Evolutionary conservation across 192 early-diverging fungal genomes (phyloP).

Genomic region (Lobosporangium transversale): DNA sequence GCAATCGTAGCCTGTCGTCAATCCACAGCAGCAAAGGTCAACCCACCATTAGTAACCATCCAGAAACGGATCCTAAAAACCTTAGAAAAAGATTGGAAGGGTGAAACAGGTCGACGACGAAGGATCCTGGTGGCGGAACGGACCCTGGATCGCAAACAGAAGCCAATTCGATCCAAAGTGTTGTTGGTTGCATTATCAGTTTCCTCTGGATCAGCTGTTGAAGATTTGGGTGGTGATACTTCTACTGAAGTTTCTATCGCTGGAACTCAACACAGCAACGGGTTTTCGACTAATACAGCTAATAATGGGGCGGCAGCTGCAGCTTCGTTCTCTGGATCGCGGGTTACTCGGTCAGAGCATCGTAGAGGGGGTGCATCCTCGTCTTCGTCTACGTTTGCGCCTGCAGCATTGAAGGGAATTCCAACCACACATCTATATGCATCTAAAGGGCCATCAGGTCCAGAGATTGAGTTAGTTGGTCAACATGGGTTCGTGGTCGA

Average conservation of each 20-base stretch:
- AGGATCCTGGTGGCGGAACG: constrained; percentile 28
- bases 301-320: too few species aligned
- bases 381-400: background rate
- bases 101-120: constrained; percentile 15
- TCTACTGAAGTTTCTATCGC: background rate
- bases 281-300: too few species aligned
- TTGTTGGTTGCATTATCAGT: constrained; percentile 29
- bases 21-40: constrained; percentile 34
- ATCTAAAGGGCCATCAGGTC: constrained; percentile 14
- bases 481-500: constrained; percentile 31
- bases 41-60: constrained; percentile 10
- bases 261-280: background rate
- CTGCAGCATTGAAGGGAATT: constrained; percentile 4
- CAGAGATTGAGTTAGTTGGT: constrained; percentile 36
- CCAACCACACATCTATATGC: constrained; percentile 45
- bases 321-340: too few species aligned
- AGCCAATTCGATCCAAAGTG: constrained; percentile 20
- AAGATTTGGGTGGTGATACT: background rate
- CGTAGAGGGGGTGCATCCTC: background rate
- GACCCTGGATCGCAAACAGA: constrained; percentile 24
- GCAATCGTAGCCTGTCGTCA: constrained; percentile 42
- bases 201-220: background rate
- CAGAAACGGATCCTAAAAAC: constrained; percentile 29
- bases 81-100: constrained; percentile 29
- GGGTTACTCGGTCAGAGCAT: too few species aligned